Percentiles rank a stretch among this genome's conserved stretches.
These are phyloP conservation scores for Phylloporus scabripes DNA, from an alignment of 768 basidiomycete genomes.

Conservation along the genomic window DNA sequence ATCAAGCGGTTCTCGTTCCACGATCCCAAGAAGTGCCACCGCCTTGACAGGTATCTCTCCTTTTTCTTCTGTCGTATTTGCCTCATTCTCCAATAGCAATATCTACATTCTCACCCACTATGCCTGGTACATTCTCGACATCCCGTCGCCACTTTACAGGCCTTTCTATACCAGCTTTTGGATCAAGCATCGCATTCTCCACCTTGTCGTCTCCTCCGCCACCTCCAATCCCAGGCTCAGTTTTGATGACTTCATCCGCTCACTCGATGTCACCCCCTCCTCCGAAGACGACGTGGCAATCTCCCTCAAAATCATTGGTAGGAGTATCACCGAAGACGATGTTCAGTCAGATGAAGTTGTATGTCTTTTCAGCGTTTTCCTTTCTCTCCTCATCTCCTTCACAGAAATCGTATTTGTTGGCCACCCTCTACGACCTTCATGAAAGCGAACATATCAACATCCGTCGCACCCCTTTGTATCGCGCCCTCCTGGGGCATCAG, in stretches of 20 bases:
- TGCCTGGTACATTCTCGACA: slow-evolving; percentile 68
- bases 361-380: slow-evolving; percentile 17
- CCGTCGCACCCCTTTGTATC: slow-evolving; percentile 39
- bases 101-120: slow-evolving; percentile 56
- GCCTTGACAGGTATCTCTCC: slow-evolving; percentile 40
- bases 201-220: slow-evolving; percentile 40
- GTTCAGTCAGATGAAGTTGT: slow-evolving; percentile 45
- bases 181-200: slow-evolving; percentile 44
- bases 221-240: slow-evolving; percentile 32
- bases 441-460: slow-evolving; percentile 28
- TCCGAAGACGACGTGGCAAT: slow-evolving; percentile 29
- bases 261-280: slow-evolving; percentile 28
- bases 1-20: slow-evolving; percentile 49
- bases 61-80: neutral
- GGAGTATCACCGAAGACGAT: slow-evolving; percentile 38
- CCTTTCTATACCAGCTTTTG: slow-evolving; percentile 45
- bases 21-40: slow-evolving; percentile 22
- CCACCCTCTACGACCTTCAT: slow-evolving; percentile 36
- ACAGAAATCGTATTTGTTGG: slow-evolving; percentile 43
- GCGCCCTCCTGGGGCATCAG: slow-evolving; percentile 27
- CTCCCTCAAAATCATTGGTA: slow-evolving; percentile 38
- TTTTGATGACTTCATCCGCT: slow-evolving; percentile 36
- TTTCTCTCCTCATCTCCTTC: slow-evolving; percentile 3
- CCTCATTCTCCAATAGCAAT: slow-evolving; percentile 38
- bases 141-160: slow-evolving; percentile 42